Evolutionary conservation across 176 grass and related monocot genomes (phyloP).

Genomic region (barley (Hordeum vulgare)): DNA sequence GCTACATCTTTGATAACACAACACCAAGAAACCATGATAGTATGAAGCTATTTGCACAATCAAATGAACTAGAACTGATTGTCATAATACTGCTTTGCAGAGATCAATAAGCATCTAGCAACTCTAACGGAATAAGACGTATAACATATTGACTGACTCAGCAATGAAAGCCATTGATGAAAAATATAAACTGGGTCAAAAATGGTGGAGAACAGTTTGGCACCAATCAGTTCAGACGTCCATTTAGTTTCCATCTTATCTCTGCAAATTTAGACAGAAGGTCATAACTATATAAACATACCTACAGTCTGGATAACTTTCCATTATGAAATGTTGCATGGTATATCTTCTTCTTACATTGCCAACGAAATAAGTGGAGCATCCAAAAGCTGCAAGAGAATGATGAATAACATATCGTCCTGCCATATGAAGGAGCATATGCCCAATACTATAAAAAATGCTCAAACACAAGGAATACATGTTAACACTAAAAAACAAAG

Average conservation of each 20-base stretch:
- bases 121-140: not conserved
- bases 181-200: constrained; percentile 79
- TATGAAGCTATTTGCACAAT: not conserved
- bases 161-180: constrained; percentile 67
- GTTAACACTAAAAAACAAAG: constrained; percentile 7
- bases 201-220: constrained; percentile 58
- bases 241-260: constrained; percentile 25
- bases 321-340: not conserved
- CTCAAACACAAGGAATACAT: not conserved
- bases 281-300: not conserved
- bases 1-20: not conserved
- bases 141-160: constrained; percentile 41
- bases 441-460: not conserved
- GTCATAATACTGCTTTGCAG: not conserved
- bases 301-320: not conserved
- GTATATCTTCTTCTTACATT: constrained; percentile 44
- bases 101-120: constrained; percentile 1
- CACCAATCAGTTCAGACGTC: constrained; percentile 31
- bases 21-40: not conserved
- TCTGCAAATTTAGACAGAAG: constrained; percentile 37
- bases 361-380: constrained; percentile 40
- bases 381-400: constrained; percentile 79
- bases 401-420: constrained; percentile 81
- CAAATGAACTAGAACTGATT: not conserved
- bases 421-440: constrained; percentile 34